These are phyloP conservation scores for Jamesozyma jinghongensis DNA, from an alignment of 805 yeast species.

Conservation along the genomic window DNA sequence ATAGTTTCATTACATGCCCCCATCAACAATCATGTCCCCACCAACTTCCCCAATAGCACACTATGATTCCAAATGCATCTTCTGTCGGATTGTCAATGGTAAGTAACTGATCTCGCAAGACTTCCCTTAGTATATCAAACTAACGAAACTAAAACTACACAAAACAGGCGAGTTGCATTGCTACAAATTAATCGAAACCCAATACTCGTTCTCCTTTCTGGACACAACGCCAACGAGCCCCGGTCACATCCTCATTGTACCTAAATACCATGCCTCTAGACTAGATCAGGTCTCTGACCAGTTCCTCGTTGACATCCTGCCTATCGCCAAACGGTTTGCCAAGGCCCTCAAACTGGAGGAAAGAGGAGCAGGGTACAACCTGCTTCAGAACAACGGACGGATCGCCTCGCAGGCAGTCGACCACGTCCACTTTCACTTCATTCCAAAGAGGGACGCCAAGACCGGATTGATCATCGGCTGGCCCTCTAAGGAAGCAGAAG, in stretches of 20 bases:
- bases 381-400: conserved; percentile 86
- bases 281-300: conserved; percentile 90
- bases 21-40: no score
- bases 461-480: conserved; percentile 84
- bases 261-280: conserved; percentile 87
- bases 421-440: conserved; percentile 94
- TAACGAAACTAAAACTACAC: not conserved
- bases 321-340: conserved; percentile 83
- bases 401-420: conserved; percentile 93
- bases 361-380: conserved; percentile 64
- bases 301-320: conserved; percentile 72
- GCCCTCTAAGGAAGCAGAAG: conserved; percentile 76
- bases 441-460: conserved; percentile 68
- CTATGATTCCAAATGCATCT: conserved; percentile 61
- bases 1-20: no score
- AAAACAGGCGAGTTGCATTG: conserved; percentile 79
- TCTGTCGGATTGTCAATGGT: conserved; percentile 87
- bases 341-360: conserved; percentile 55
- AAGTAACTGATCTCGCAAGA: conserved; percentile 21
- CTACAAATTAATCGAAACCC: conserved; percentile 77
- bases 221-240: conserved; percentile 90
- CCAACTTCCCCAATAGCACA: conserved; percentile 10
- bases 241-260: conserved; percentile 84
- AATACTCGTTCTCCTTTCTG: conserved; percentile 68
- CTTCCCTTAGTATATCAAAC: no score